Conservation (phyloP, 805 yeast species). For the Wickerhamomyces hampshirensis region DNA sequence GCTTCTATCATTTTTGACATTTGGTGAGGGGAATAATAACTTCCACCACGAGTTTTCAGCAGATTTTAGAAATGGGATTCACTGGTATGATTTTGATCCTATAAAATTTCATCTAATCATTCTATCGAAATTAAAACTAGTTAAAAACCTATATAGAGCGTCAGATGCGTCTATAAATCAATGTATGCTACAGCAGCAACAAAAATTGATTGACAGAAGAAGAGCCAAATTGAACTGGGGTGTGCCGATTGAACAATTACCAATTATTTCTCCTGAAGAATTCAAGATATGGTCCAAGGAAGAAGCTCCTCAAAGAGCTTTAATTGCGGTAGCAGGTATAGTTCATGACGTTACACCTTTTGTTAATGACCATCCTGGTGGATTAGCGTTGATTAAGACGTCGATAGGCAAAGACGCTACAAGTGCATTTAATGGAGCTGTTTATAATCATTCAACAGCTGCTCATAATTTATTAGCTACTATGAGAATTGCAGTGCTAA, state of each 20-base stretch:
- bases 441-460: constrained; percentile 88
- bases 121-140: constrained; percentile 49
- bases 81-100: constrained; percentile 79
- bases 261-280: constrained; percentile 55
- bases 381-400: constrained; percentile 67
- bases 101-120: constrained; percentile 64
- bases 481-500: constrained; percentile 85
- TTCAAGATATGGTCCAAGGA: constrained; percentile 35
- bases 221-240: constrained; percentile 88
- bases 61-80: constrained; percentile 74
- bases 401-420: constrained; percentile 94
- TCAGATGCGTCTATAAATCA: constrained; percentile 48
- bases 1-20: constrained; percentile 59
- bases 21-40: constrained; percentile 90
- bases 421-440: constrained; percentile 92
- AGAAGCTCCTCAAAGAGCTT: constrained; percentile 48
- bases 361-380: constrained; percentile 93
- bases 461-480: constrained; percentile 88
- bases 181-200: constrained; percentile 76
- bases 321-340: constrained; percentile 83
- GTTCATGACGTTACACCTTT: constrained; percentile 93
- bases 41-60: constrained; percentile 95
- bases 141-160: constrained; percentile 51
- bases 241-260: constrained; percentile 82
- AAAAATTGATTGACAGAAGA: constrained; percentile 70